These are phyloP conservation scores for Acanthamoeba culbertsoni DNA, from an alignment of 208 protist genomes.

Conservation along the genomic window DNA sequence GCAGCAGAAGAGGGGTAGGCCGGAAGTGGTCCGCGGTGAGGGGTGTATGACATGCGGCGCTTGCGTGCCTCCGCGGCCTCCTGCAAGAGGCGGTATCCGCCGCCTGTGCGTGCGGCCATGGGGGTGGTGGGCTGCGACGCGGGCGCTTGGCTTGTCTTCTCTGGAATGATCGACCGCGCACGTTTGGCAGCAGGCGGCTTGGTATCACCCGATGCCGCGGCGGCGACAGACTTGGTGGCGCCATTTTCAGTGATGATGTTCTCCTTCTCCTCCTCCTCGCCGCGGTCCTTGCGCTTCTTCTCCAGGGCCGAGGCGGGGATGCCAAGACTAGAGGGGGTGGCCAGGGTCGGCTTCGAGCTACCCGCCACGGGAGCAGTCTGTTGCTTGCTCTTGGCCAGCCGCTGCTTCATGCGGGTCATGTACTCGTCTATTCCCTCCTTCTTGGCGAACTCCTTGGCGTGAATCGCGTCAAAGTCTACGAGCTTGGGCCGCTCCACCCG, in stretches of 20 bases:
- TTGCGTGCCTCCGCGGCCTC: neutral
- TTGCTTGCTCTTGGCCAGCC: neutral
- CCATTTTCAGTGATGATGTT: neutral
- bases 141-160: neutral
- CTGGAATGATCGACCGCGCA: neutral
- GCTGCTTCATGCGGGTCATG: neutral
- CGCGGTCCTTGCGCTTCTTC: conserved; percentile 20
- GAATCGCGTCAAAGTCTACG: neutral
- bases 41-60: neutral
- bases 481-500: neutral
- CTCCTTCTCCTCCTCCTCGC: neutral
- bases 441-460: neutral
- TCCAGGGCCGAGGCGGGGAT: neutral
- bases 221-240: neutral
- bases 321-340: neutral
- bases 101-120: neutral
- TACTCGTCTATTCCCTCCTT: neutral
- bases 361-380: neutral
- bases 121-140: neutral
- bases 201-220: neutral
- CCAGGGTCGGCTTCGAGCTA: neutral
- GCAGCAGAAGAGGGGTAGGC: neutral
- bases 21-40: neutral
- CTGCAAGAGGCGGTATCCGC: neutral
- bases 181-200: neutral